Evolutionary conservation across 768 basidiomycete species (phyloP), one percentile per base, ranked within the genome.

Genomic region (Suillus paluster): DNA sequence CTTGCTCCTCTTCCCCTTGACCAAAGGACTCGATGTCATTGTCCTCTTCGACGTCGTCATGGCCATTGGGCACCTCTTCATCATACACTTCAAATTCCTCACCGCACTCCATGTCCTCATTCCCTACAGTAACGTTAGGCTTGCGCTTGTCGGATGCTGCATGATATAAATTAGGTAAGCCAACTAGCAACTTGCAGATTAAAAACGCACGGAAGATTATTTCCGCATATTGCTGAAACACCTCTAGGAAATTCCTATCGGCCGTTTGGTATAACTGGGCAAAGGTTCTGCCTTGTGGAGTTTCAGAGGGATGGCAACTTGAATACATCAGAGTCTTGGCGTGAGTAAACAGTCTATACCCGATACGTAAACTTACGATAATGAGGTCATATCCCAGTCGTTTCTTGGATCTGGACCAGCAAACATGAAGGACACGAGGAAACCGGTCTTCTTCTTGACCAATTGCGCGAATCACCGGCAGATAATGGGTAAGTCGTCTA

Each of bases 351-450:
- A n/a, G n/a, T n/a, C n/a, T n/a, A n/a, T n/a, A n/a, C n/a, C n/a
- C n/a, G n/a, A n/a, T n/a, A n/a, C 6, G 52, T n/a, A 14, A 33
- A 17, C 50, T 61, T 12, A 61, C 54, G 42, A 61, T 25, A 61
- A 25, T 6, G 60, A 53, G 3, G 60, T 46, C 25, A 61, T 56
- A 9, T 61, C 60, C 60, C 60, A 61, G 42, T 61, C 25, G 3
- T 46, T 55, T 4, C 42, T 55, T 4, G 60, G 60, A 30, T 61
- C 53, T 2, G 60, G 60, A 0, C 60, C 54, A n/a, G 60, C 60
- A 7, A 52, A 61, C 36, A 61, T n/a, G 25, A 61, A 61, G 0
- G 60, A 61, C 0, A 61, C 27, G 0, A 46, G n/a, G 10, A 44
- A 54, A 4, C 54, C 38, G 10, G 36, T 39, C 11, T 44, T 44